phyloP scores from a whole-genome alignment of 78 protist genomes.

The Chrysochromulina tobinii region DNA sequence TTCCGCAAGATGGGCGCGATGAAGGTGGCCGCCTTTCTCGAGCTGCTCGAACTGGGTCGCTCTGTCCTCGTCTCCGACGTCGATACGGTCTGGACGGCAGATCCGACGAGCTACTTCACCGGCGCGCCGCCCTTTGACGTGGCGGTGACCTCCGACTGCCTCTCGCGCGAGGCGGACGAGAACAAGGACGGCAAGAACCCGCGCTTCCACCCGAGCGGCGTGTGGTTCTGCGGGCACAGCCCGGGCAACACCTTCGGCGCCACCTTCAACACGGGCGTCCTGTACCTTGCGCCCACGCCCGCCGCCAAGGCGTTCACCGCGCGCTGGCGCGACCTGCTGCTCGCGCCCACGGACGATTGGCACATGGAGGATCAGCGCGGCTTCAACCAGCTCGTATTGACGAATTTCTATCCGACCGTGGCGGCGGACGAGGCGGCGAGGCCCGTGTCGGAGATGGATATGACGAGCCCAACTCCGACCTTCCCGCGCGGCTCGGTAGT shows the following conservation, averaged over 20 bases:
- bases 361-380: constrained; percentile 15
- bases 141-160: not conserved
- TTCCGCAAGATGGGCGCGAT: constrained; percentile 14
- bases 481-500: not conserved
- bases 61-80: not conserved
- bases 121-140: not conserved
- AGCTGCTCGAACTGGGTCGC: not conserved
- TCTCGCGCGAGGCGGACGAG: not conserved
- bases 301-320: not conserved
- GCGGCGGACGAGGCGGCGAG: no score
- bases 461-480: not conserved
- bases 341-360: constrained; percentile 18
- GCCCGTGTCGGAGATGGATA: no score
- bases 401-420: no score
- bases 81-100: not conserved
- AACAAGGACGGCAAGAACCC: not conserved
- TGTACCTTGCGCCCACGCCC: not conserved
- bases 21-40: not conserved
- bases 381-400: not conserved
- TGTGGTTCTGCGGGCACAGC: constrained; percentile 4
- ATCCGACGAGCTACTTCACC: not conserved
- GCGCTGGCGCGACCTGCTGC: not conserved
- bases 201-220: constrained; percentile 1
- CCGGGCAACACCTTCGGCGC: not conserved
- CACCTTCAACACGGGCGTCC: constrained; percentile 17